Conservation (phyloP, 352 stramenopile genomes). For the Globisporangium megalacanthum region DNA sequence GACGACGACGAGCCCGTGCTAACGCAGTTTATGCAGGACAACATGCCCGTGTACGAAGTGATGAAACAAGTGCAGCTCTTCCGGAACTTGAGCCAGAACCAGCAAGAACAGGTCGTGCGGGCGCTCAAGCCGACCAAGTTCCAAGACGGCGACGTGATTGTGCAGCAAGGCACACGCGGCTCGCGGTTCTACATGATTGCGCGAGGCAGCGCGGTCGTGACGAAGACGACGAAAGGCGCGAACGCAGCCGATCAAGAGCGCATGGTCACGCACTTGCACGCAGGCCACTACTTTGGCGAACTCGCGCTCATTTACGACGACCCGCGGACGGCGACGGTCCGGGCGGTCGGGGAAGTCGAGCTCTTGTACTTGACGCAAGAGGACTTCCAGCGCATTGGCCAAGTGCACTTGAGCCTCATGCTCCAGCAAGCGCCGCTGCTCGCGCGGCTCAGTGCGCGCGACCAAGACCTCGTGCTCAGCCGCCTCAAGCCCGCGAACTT, state of each 20-base stretch:
- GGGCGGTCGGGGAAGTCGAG: constrained; percentile 71
- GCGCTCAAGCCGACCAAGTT: constrained; percentile 84
- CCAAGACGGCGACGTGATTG: constrained; percentile 75
- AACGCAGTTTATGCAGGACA: constrained; percentile 73
- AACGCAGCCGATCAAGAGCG: constrained; percentile 53
- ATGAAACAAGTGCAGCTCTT: constrained; percentile 88
- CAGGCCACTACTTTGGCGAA: constrained; percentile 93
- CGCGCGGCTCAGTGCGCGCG: constrained; percentile 52
- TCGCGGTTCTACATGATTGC: constrained; percentile 90
- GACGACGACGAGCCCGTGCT: constrained; percentile 58
- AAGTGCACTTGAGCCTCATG: constrained; percentile 86
- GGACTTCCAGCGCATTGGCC: constrained; percentile 83
- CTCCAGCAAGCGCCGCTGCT: constrained; percentile 82
- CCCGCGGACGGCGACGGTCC: constrained; percentile 76
- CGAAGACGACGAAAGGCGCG: constrained; percentile 48
- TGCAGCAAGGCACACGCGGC: constrained; percentile 79
- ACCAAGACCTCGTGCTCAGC: constrained; percentile 81
- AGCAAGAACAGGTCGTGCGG: constrained; percentile 84
- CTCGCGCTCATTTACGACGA: constrained; percentile 90
- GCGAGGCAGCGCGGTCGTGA: constrained; percentile 82
- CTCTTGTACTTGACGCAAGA: constrained; percentile 82
- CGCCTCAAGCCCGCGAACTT: constrained; percentile 81
- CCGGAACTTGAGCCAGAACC: constrained; percentile 79
- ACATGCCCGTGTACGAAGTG: constrained; percentile 85
- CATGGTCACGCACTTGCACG: constrained; percentile 86